Base-by-base conservation (phyloP, 495 filamentous ascomycete species). In the Podospora conica region DNA sequence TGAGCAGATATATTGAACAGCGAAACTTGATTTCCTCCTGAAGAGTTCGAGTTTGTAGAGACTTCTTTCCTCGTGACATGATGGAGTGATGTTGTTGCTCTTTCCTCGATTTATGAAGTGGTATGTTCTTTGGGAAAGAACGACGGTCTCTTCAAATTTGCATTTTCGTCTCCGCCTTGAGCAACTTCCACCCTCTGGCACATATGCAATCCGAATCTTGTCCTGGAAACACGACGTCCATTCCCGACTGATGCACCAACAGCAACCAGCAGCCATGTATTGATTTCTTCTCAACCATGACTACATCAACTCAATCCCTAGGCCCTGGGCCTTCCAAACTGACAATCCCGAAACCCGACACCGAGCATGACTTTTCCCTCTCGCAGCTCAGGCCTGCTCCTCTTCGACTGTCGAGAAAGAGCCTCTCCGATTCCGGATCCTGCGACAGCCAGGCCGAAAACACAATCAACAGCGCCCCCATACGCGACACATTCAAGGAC, bases 381-480 rank as follows among this genome's bases (percentile, higher is more conserved):
- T 31, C 58, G 18, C 65, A 74, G 10, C 67, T 78, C 9, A 71
- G 73, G 55, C 77, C 76, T 0, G 70, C 71, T 3, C 74, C 75
- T 11, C 69, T 78, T 1, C 70, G 76, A 9, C 48, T 74, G 23
- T 61, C 73, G n/a, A 73, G 71, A 1, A 73, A 68, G 58, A 67
- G 33, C 15, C 64, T 63, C 28, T 58, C 59, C 20, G 62, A 57
- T 55, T 61, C 68, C 9, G 23, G 68, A 53, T 25, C 64, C 15
- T 21, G 48, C 28, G 48, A 56, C 28, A 66, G 62, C 23, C 60
- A 62, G 28, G 11, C 53, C 40, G 28, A 54, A 22, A 25, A 63
- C 65, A 22, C 15, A 3, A 15, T 31, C 22, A 12, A 28, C 29
- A 20, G 6, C 3, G 15, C 25, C 18, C 1, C 6, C 57, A 28